Evolutionary conservation across 2,329 filamentous ascomycete species (phyloP), one percentile per base, ranked within the genome.

Genomic region (Clarireedia monteithiana): DNA sequence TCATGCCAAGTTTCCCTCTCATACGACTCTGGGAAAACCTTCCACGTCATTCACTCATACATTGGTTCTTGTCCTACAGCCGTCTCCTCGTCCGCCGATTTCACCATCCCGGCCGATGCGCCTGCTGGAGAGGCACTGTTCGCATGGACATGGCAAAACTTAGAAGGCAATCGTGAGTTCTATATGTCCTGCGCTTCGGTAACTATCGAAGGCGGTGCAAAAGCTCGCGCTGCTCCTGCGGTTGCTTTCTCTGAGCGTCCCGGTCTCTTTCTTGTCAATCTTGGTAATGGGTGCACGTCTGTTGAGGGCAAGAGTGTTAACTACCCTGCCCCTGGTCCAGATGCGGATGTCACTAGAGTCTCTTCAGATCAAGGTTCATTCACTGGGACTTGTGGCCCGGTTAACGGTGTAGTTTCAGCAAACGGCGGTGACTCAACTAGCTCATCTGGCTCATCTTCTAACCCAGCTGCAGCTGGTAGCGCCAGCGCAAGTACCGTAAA

Each of bases 121-220:
- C 55, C 55, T 3, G 36, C 58, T 20, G 65, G 63, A 15, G 17
- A 23, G 0, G 64, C 66, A 1, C 49, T 69, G 7, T 66, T 69
- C 20, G 62, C 63, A 1, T 70, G 83, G 83, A 79, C 76, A 4
- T 81, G 78, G 78, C 81, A 80, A 67, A 83, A 83, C 66, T 72
- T 74, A 55, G 64, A 79, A 26, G 82, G 82, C 2, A 84, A 84
- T 63, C 74, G 82, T 17, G 83, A 85, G 63, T 83, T 84, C 74
- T 86, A 86, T 71, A 83, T 84, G 80, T 82, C 84, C 66, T 86
- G 83, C 60, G 82, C 82, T 0, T 74, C 75, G 7, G 77, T 85
- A 36, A 75, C 75, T 26, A 79, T 85, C 52, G 63, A 61, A 46
- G 14, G 26, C 15, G 26, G n/a, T 15, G 17, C 1, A 4, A 27